Conservation (phyloP, 768 basidiomycete genomes). For the Psilocybe azurescens region DNA sequence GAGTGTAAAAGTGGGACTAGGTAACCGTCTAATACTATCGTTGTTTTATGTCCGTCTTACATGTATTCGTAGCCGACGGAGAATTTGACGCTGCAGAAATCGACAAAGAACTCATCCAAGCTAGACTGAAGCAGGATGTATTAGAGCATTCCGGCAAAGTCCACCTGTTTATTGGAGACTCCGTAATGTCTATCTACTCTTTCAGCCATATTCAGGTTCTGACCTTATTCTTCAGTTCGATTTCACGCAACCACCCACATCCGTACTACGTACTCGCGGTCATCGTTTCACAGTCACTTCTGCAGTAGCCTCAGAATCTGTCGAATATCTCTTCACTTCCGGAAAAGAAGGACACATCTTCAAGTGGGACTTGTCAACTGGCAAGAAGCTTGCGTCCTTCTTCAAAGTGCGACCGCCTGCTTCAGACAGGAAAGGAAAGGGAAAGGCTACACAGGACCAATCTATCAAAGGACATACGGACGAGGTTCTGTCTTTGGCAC, state of each 20-base stretch:
- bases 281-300: slow-evolving; percentile 85
- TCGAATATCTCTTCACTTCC: slow-evolving; percentile 79
- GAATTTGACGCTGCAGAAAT: slow-evolving; percentile 96
- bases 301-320: slow-evolving; percentile 77
- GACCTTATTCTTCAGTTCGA: slow-evolving; percentile 51
- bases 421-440: slow-evolving; percentile 49
- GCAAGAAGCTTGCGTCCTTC: slow-evolving; percentile 61
- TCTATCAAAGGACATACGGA: slow-evolving; percentile 81
- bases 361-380: slow-evolving; percentile 79
- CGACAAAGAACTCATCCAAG: slow-evolving; percentile 90
- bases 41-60: not conserved
- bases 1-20: slow-evolving; percentile 76
- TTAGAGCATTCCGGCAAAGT: slow-evolving; percentile 88
- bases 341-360: slow-evolving; percentile 92
- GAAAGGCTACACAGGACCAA: slow-evolving; percentile 28
- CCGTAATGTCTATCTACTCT: slow-evolving; percentile 45
- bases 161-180: slow-evolving; percentile 79
- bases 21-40: slow-evolving; percentile 41
- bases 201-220: not conserved
- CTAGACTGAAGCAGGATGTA: slow-evolving; percentile 91
- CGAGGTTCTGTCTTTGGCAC: slow-evolving; percentile 81
- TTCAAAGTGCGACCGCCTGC: slow-evolving; percentile 54
- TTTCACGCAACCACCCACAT: slow-evolving; percentile 49
- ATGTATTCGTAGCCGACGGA: slow-evolving; percentile 63
- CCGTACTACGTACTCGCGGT: slow-evolving; percentile 66